A percentile compares a stretch with the other conserved stretches of the same genome.
phyloP scores from a whole-genome alignment of 441 rosid genomes.

The Erysimum pusillum region DNA sequence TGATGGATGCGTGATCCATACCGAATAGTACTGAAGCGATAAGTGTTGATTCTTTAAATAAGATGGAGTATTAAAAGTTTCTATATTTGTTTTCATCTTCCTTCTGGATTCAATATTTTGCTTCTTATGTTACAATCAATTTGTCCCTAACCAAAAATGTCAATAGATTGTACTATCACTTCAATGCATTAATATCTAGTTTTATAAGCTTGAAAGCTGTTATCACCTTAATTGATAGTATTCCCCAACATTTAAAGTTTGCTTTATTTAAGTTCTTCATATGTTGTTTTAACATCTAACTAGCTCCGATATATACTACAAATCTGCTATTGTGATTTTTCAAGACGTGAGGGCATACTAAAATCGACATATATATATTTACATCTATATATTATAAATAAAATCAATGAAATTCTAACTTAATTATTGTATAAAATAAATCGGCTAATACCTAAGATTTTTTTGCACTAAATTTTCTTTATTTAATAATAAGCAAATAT shows the following conservation, averaged over 20 bases:
- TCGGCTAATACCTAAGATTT: too few species aligned
- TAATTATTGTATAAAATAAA: neutral
- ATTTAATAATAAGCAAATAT: neutral
- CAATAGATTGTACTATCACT: constrained; percentile 26
- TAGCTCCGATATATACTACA: neutral
- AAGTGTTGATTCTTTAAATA: constrained; percentile 21
- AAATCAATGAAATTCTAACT: neutral
- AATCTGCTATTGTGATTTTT: neutral
- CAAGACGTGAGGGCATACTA: neutral
- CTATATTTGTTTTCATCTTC: constrained; percentile 30
- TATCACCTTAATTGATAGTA: constrained; percentile 10
- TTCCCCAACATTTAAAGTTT: constrained; percentile 19
- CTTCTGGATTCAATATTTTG: constrained; percentile 20
- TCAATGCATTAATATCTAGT: constrained; percentile 4
- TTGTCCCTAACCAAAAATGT: constrained; percentile 39
- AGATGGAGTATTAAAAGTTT: neutral
- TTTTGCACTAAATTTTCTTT: too few species aligned
- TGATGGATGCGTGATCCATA: constrained; percentile 47
- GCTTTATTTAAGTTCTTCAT: neutral
- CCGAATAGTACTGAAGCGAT: constrained; percentile 41
- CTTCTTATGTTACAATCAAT: constrained; percentile 22
- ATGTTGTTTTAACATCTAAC: neutral
- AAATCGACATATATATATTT: neutral
- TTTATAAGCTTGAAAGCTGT: constrained; percentile 15
- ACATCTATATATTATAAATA: neutral